Base-by-base conservation (phyloP, 2,329 filamentous ascomycete species). In the Geosmithia flava region DNA sequence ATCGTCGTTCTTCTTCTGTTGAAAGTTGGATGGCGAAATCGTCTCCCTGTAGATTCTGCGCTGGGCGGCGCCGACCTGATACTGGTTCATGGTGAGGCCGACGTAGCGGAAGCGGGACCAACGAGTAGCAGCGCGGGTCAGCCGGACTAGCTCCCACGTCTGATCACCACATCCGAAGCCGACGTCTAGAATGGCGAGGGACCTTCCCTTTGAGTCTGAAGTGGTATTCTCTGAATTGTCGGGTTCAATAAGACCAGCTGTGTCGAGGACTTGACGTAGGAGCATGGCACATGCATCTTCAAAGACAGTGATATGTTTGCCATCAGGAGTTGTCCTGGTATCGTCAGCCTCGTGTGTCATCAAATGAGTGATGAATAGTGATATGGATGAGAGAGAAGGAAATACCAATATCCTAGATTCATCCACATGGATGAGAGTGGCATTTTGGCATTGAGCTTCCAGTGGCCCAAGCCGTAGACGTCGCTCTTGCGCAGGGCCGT, bases 131-230 rank as follows among this genome's bases (percentile, higher is more conserved):
- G 50, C 48, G 17, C 53, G 46, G 3, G 60, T 51, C 20, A 61
- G 55, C 11, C 56, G 57, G 2, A 61, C 65, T 20, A 78, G 54
- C 48, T 72, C 68, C 19, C 72, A 56, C 0, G 69, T 74, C 56
- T 80, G 77, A 53, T 80, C 75, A 30, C 77, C 77, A 51, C 77
- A 81, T 10, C 77, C 76, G 51, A 78, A 74, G 2, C 77, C 76
- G 1, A 80, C 62, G 50, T 80, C 76, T 1, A 80, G 59, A 10
- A 75, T 61, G 3, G 65, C 58, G 5, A 68, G 52, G 7, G 53
- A 48, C 13, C 49, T 33, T 13, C 45, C 46, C 10, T 52, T 30
- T 20, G 49, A 27, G 5, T 51, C 15, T 30, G n/a, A 13, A 2
- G 39, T 33, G 5, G 39, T 33, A 4, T 52, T 47, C 8, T 49